Base-by-base conservation (phyloP, 306 rosid species). In the Ormosia emarginata region DNA sequence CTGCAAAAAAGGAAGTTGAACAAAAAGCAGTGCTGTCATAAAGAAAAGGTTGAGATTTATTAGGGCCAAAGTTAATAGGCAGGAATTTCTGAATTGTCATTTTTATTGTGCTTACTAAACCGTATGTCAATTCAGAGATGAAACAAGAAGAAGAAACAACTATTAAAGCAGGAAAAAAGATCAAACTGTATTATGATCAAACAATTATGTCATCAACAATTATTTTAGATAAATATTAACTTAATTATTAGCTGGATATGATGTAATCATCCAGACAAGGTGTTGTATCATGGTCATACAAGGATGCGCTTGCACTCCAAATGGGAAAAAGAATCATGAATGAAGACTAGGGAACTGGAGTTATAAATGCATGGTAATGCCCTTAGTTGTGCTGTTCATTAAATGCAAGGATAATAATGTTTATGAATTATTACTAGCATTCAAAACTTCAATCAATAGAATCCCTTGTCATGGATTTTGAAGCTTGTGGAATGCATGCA, bases 1-100 rank as follows among this genome's bases (percentile, higher is more conserved):
- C 47, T 55, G 55, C 24, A 43, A 78, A 74, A 49, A 33, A 55
- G 73, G 67, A 74, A 55, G 32, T 52, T 56, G 59, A 66, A 75
- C 40, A 62, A 47, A 78, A 66, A 64, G 44, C 44, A 80, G 10
- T 34, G 71, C 41, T 59, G 58, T 67, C 49, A 79, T 14, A 53
- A 56, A 47, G 36, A 44, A 67, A 56, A 67, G 9, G 65, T 34
- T 11, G 44, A 12, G 11, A 78, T 37, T 67, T 14, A 36, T 37
- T 24, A 39, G 10, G 62, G 15, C 71, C 71, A 9, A 55, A 24
- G 49, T 32, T 56, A 56, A 41, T 41, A 41, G 29, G 58, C 36
- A 6, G 46, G 29, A 53, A 55, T 18, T 17, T 18, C 18, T 8
- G 36, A 71, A 62, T 71, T 11, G 7, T 41, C 62, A 57, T 66